Percentiles rank a stretch among this genome's conserved stretches.
Evolutionary conservation across 1,284 basidiomycete species (phyloP).

Genomic region (Sphaerobolus stellatus): DNA sequence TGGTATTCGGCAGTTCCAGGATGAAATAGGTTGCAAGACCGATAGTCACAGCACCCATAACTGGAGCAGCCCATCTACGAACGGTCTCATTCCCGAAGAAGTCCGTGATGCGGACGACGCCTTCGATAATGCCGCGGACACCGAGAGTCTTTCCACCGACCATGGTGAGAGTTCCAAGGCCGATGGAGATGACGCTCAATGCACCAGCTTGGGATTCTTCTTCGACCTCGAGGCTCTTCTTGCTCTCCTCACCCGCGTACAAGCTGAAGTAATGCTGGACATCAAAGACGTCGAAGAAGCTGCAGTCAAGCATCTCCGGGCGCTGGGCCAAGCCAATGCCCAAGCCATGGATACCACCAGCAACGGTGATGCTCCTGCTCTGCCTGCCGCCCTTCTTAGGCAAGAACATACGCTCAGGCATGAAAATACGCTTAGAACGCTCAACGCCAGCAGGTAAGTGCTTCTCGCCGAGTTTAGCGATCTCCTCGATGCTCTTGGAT

Average conservation of each 20-base stretch:
- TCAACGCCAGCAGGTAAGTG: constrained; percentile 85
- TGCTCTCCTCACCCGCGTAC: constrained; percentile 48
- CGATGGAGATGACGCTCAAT: constrained; percentile 73
- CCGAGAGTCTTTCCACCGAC: constrained; percentile 81
- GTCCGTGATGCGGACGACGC: constrained; percentile 71
- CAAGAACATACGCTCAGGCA: constrained; percentile 95
- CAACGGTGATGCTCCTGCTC: constrained; percentile 57
- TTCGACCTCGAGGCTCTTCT: constrained; percentile 37
- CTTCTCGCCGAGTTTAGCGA: constrained; percentile 71
- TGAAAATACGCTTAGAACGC: constrained; percentile 80
- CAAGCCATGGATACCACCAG: constrained; percentile 69
- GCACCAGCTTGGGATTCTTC: constrained; percentile 61
- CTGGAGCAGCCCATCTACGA: constrained; percentile 86
- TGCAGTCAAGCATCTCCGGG: constrained; percentile 68
- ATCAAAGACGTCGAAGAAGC: constrained; percentile 86
- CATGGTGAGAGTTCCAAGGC: constrained; percentile 86
- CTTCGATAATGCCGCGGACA: constrained; percentile 75
- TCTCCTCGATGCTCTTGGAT: constrained; percentile 64
- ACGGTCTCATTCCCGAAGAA: constrained; percentile 80
- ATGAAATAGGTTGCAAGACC: constrained; percentile 84
- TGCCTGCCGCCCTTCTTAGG: constrained; percentile 49
- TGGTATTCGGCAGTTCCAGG: constrained; percentile 84
- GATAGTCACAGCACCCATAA: constrained; percentile 73
- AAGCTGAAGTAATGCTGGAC: constrained; percentile 75
- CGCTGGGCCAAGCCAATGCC: constrained; percentile 74